These are phyloP conservation scores for Asterochloris erici DNA, from an alignment of 139 green algal species.

Conservation along the genomic window DNA sequence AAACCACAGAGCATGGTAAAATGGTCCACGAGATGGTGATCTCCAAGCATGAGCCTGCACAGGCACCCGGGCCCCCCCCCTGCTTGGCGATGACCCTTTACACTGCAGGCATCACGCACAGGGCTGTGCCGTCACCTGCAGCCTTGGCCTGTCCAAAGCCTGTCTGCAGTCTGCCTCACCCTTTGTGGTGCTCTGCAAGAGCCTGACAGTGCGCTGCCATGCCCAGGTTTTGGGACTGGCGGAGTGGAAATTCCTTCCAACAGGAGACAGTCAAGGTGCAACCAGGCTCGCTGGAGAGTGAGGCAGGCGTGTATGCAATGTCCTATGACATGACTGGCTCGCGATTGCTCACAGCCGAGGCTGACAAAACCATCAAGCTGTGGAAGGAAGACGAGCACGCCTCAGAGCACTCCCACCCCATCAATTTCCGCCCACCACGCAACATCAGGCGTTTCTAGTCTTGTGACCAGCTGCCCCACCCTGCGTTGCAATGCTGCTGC, in stretches of 20 bases:
- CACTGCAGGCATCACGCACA: no score
- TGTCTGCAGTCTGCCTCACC: neutral
- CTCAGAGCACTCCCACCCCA: constrained; percentile 82
- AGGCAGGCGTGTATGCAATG: constrained; percentile 77
- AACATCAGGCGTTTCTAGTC: constrained; percentile 7
- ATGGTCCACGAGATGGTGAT: no score
- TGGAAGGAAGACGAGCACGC: constrained; percentile 91
- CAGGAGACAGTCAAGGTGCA: constrained; percentile 80
- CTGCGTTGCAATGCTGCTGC: no score
- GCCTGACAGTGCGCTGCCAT: neutral
- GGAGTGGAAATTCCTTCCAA: constrained; percentile 93
- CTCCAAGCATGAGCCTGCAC: no score
- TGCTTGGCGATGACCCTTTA: no score
- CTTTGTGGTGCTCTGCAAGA: neutral
- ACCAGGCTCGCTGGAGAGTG: constrained; percentile 89
- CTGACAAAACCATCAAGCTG: constrained; percentile 99
- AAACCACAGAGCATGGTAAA: neutral
- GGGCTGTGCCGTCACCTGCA: no score
- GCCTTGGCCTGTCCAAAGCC: neutral
- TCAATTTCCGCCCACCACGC: constrained; percentile 74
- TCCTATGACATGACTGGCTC: constrained; percentile 75
- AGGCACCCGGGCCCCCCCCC: no score
- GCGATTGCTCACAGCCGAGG: constrained; percentile 86
- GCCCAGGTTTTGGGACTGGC: constrained; percentile 92
- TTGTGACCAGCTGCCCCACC: no score